phyloP scores from a whole-genome alignment of 2,329 filamentous ascomycete species.

The Plenodomus tracheiphilus region DNA sequence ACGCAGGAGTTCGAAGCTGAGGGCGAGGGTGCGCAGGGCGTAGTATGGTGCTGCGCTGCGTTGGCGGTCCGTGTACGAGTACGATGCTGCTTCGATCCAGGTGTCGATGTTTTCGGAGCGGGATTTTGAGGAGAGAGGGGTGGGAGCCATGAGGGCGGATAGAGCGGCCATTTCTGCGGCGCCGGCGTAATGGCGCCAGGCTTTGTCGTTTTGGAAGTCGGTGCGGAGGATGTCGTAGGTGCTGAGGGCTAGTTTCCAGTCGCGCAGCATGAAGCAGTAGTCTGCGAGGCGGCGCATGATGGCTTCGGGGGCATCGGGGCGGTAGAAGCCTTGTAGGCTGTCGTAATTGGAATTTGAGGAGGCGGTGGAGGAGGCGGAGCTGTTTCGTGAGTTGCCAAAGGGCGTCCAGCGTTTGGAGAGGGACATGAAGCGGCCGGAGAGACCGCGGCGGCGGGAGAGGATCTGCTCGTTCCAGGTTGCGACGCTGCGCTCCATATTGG shows the following conservation, averaged over 20 bases:
- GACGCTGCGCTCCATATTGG: conserved; percentile 92
- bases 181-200: conserved; percentile 92
- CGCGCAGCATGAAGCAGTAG: conserved; percentile 94
- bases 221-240: conserved; percentile 88
- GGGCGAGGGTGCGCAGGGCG: conserved; percentile 73
- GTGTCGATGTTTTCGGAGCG: conserved; percentile 81
- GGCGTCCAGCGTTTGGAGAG: conserved; percentile 87
- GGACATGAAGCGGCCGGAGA: conserved; percentile 92
- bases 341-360: conserved; percentile 74
- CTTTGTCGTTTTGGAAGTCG: conserved; percentile 94
- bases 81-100: conserved; percentile 86
- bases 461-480: conserved; percentile 97
- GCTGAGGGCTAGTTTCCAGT: conserved; percentile 89
- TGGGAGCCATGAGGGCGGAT: conserved; percentile 76
- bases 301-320: conserved; percentile 81
- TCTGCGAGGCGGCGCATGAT: conserved; percentile 92
- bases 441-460: conserved; percentile 82
- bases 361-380: conserved; percentile 57
- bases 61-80: conserved; percentile 77
- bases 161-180: conserved; percentile 94
- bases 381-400: conserved; percentile 70
- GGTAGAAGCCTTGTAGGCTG: conserved; percentile 75
- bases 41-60: conserved; percentile 79
- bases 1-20: conserved; percentile 81
- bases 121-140: conserved; percentile 71